Conservation (phyloP, 2,329 filamentous ascomycete genomes). For the Dothideomycetes sp. region DNA sequence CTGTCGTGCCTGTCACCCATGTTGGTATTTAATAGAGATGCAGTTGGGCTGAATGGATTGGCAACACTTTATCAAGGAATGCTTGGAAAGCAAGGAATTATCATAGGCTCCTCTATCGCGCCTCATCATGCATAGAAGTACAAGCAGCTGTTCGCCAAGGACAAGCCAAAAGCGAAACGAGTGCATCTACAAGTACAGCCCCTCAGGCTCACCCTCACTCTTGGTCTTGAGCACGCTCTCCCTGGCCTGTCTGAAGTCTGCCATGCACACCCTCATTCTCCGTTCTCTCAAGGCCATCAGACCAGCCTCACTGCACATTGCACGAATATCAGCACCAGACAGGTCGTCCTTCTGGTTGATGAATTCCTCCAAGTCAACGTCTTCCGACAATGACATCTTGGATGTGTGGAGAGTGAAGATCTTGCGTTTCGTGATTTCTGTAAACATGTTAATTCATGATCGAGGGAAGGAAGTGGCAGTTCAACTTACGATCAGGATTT, state of each 20-base stretch:
- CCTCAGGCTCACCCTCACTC: conserved; percentile 95
- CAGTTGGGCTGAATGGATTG: too few relatives aligned
- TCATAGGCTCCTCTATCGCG: not conserved
- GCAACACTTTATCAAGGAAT: too few relatives aligned
- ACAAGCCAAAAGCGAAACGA: conserved; percentile 41
- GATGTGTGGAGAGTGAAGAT: conserved; percentile 97
- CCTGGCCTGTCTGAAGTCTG: conserved; percentile 84
- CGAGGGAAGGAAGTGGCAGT: not conserved
- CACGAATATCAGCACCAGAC: conserved; percentile 95
- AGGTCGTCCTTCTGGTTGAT: conserved; percentile 98
- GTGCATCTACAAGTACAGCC: conserved; percentile 76
- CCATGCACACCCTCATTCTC: conserved; percentile 98
- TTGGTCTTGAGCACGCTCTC: conserved; percentile 97
- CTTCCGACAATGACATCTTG: conserved; percentile 94
- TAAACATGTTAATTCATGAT: conserved; percentile 30
- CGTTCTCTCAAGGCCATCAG: conserved; percentile 87
- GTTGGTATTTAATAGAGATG: too few relatives aligned
- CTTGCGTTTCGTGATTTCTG: conserved; percentile 90
- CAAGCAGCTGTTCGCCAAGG: not conserved
- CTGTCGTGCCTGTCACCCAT: too few relatives aligned
- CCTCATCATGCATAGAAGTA: not conserved
- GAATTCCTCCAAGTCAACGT: conserved; percentile 98
- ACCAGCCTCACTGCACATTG: conserved; percentile 95
- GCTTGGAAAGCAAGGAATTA: not conserved
- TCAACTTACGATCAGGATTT: conserved; percentile 53